These are phyloP conservation scores for Trichodelitschia bisporula DNA, from an alignment of 495 filamentous ascomycete species.

Conservation along the genomic window DNA sequence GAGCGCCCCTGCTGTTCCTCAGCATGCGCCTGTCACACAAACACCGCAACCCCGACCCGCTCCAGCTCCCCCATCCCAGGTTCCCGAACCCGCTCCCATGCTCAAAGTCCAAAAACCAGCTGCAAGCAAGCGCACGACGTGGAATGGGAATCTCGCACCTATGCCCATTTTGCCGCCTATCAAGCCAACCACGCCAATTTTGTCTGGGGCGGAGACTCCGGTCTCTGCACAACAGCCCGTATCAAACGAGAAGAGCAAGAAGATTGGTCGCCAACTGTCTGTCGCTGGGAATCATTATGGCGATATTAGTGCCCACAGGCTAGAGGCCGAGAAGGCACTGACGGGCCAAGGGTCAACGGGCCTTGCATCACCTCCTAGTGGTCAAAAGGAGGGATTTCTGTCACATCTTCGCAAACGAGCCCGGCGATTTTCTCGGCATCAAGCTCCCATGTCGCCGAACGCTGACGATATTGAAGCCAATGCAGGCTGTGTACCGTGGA, in stretches of 20 bases:
- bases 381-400: conserved; percentile 84
- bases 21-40: conserved; percentile 13
- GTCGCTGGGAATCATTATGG: conserved; percentile 91
- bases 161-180: conserved; percentile 98
- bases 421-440: conserved; percentile 70
- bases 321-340: conserved; percentile 74
- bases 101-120: conserved; percentile 24
- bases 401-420: conserved; percentile 91
- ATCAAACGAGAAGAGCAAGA: conserved; percentile 55
- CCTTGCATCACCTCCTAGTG: conserved; percentile 35
- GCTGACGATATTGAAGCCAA: conserved; percentile 78
- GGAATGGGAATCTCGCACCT: conserved; percentile 74
- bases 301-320: conserved; percentile 49
- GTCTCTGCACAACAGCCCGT: conserved; percentile 29
- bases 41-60: neutral
- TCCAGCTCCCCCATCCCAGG: conserved; percentile 14
- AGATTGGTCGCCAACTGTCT: conserved; percentile 88
- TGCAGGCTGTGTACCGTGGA: conserved; percentile 76
- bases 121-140: conserved; percentile 56
- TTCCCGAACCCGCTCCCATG: conserved; percentile 33
- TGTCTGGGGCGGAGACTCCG: conserved; percentile 78
- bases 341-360: conserved; percentile 48
- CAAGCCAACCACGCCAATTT: conserved; percentile 77
- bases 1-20: conserved; percentile 23
- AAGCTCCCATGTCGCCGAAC: conserved; percentile 44